Evolutionary conservation across 2,329 filamentous ascomycete genomes (phyloP).

Genomic region (Macrophomina tecta): DNA sequence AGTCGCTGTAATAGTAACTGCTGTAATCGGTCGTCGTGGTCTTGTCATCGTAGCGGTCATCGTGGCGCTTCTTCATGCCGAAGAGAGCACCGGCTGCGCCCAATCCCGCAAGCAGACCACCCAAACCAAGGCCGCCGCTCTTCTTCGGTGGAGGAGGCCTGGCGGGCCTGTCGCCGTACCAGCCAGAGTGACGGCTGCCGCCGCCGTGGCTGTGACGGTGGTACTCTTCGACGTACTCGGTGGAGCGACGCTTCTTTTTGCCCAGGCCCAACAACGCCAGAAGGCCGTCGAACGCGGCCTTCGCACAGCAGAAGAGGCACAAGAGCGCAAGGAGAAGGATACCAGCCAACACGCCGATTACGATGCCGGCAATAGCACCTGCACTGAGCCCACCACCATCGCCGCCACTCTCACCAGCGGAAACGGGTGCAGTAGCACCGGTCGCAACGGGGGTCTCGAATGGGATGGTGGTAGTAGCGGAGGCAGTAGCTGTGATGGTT

Average conservation of each 20-base stretch:
- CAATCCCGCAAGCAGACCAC: constrained; percentile 50
- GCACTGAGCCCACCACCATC: constrained; percentile 60
- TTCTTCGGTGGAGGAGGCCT: constrained; percentile 45
- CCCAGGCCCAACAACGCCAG: constrained; percentile 67
- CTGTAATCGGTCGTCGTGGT: constrained; percentile 42
- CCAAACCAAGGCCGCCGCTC: constrained; percentile 40
- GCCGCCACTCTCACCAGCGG: constrained; percentile 36
- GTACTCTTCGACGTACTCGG: constrained; percentile 68
- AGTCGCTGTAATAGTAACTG: constrained; percentile 51
- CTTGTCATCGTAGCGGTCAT: constrained; percentile 51
- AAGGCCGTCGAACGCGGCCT: constrained; percentile 62
- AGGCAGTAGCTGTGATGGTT: constrained; percentile 52
- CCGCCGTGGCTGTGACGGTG: constrained; percentile 61
- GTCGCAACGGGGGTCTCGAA: constrained; percentile 62
- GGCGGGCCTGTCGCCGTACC: constrained; percentile 51
- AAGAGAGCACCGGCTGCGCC: constrained; percentile 52
- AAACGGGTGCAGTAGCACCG: constrained; percentile 51
- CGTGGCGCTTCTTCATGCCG: constrained; percentile 50
- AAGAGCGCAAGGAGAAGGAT: constrained; percentile 70
- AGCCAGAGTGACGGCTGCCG: constrained; percentile 45
- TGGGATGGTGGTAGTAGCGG: constrained; percentile 54
- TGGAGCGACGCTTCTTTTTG: constrained; percentile 55
- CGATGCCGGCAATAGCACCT: constrained; percentile 81
- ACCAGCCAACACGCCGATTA: constrained; percentile 74
- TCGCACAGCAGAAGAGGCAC: constrained; percentile 73